phyloP scores from a whole-genome alignment of 345 rosid genomes.

The sweet orange (Citrus sinensis) region DVS_A1.0 CM039164.1:24351501-24352000 shows the following conservation, averaged over 20 bases:
- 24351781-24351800: conserved; percentile 73
- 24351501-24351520: neutral
- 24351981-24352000: neutral
- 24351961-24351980: neutral
- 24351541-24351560: neutral
- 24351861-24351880: neutral
- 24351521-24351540: neutral
- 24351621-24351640: neutral
- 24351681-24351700: neutral
- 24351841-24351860: neutral
- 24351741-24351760: conserved; percentile 90
- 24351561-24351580: neutral
- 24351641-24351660: neutral
- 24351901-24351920: neutral
- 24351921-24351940: neutral
- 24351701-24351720: neutral
- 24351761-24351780: conserved; percentile 95
- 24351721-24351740: conserved; percentile 43
- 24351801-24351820: conserved; percentile 46
- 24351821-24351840: neutral
- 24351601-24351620: neutral
- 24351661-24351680: too few species aligned
- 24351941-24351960: neutral
- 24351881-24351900: neutral
- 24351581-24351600: neutral